Evolutionary conservation across 345 rosid genomes (phyloP).

Genomic region (Toxicodendron radicans): DNA sequence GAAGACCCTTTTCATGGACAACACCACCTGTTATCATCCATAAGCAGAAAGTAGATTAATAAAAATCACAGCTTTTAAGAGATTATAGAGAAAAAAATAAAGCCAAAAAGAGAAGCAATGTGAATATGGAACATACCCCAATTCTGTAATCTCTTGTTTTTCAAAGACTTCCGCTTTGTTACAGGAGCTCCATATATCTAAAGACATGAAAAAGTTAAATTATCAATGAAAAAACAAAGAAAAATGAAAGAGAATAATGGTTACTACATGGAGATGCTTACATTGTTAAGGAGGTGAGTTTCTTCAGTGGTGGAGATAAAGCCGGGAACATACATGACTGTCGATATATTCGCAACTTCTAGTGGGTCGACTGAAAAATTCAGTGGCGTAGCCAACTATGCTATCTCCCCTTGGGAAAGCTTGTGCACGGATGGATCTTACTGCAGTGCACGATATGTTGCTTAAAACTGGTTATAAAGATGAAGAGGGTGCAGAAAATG

Average conservation of each 20-base stretch:
- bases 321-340: conserved; percentile 62
- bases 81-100: conserved; percentile 10
- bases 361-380: conserved; percentile 58
- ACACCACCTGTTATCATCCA: conserved; percentile 69
- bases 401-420: conserved; percentile 72
- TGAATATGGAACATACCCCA: conserved; percentile 55
- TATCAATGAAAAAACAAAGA: not conserved
- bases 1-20: conserved; percentile 94
- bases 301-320: conserved; percentile 63
- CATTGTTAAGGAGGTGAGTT: conserved; percentile 55
- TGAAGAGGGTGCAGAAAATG: conserved; percentile 85
- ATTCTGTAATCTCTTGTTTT: conserved; percentile 86
- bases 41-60: not conserved
- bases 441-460: conserved; percentile 71
- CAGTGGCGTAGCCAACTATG: conserved; percentile 53
- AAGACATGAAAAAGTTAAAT: not conserved
- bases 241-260: not conserved
- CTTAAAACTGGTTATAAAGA: conserved; percentile 85
- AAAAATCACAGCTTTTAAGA: not conserved
- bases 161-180: conserved; percentile 83
- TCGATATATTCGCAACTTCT: conserved; percentile 66
- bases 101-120: not conserved
- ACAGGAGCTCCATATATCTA: conserved; percentile 70
- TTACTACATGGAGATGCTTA: conserved; percentile 4
- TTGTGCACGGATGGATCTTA: conserved; percentile 78